A percentile compares a stretch with the other conserved stretches of the same genome.
Evolutionary conservation across 306 rosid species (phyloP).

Genomic region (Argentina anserina): DNA sequence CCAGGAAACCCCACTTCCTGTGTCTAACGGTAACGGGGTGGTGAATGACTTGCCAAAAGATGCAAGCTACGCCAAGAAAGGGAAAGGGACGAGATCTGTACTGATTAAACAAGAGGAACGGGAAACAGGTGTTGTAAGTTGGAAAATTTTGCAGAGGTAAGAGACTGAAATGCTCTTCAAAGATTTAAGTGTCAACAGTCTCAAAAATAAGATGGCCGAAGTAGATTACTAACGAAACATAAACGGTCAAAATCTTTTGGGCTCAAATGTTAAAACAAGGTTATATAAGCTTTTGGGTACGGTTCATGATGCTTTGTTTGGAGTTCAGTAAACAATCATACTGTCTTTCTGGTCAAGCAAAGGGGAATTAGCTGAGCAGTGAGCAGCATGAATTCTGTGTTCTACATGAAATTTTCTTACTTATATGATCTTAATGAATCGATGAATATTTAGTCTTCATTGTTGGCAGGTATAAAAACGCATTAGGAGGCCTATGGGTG

Average conservation of each 20-base stretch:
- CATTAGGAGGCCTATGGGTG: slow-evolving; percentile 85
- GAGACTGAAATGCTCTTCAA: slow-evolving; percentile 4
- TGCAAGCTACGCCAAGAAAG: slow-evolving; percentile 39
- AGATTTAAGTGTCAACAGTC: slow-evolving; percentile 4
- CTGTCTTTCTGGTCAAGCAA: not conserved
- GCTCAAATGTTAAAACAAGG: no score
- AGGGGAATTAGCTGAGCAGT: not conserved
- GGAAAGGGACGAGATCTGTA: slow-evolving; percentile 53
- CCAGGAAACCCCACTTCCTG: slow-evolving; percentile 28
- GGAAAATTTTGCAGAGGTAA: slow-evolving; percentile 71
- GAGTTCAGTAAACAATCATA: not conserved
- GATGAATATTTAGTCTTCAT: slow-evolving; percentile 3
- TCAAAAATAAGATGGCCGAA: not conserved
- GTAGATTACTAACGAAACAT: not conserved
- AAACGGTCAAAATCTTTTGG: not conserved
- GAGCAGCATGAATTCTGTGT: not conserved
- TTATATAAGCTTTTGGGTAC: not conserved
- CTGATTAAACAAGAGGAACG: slow-evolving; percentile 80
- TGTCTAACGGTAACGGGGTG: slow-evolving; percentile 30
- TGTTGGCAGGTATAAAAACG: slow-evolving; percentile 57
- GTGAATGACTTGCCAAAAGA: slow-evolving; percentile 38
- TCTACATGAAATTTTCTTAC: not conserved
- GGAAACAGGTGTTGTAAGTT: slow-evolving; percentile 82
- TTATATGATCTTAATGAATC: not conserved
- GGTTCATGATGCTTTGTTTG: not conserved